Percentiles rank a stretch among this genome's conserved stretches.
Evolutionary conservation across 768 basidiomycete species (phyloP).

Genomic region (Mrakia frigida): DNA sequence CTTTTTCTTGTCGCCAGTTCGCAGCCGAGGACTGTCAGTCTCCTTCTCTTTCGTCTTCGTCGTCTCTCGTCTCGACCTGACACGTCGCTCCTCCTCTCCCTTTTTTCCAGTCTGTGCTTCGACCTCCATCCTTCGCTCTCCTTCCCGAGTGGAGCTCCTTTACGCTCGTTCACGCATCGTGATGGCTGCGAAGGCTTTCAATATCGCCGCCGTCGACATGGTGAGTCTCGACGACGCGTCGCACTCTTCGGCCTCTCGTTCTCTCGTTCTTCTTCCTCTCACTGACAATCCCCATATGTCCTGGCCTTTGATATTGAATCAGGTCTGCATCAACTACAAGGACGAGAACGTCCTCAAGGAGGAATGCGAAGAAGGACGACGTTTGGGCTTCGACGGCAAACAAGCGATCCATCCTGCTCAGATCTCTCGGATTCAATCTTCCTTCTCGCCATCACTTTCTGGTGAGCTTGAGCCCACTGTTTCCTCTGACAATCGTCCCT

Average conservation of each 20-base stretch:
- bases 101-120: constrained; percentile 73
- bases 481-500: constrained; percentile 13
- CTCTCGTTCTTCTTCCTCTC: background rate
- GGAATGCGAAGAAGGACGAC: constrained; percentile 72
- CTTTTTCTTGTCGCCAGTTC: constrained; percentile 54
- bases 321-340: constrained; percentile 87
- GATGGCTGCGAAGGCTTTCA: constrained; percentile 74
- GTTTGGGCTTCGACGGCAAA: constrained; percentile 91
- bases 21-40: constrained; percentile 85
- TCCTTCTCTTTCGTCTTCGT: background rate
- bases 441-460: constrained; percentile 67
- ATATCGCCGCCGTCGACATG: constrained; percentile 84
- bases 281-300: background rate
- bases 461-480: constrained; percentile 50
- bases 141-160: constrained; percentile 68
- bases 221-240: constrained; percentile 45
- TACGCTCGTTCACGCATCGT: constrained; percentile 79
- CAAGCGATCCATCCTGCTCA: constrained; percentile 94
- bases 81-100: background rate
- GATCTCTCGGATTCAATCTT: constrained; percentile 66
- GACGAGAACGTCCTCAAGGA: constrained; percentile 60
- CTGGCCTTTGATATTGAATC: background rate
- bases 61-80: background rate
- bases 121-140: constrained; percentile 71
- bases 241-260: background rate